Conservation (phyloP, 2,329 filamentous ascomycete genomes). For the Graphiopsis chlorocephala region DNA sequence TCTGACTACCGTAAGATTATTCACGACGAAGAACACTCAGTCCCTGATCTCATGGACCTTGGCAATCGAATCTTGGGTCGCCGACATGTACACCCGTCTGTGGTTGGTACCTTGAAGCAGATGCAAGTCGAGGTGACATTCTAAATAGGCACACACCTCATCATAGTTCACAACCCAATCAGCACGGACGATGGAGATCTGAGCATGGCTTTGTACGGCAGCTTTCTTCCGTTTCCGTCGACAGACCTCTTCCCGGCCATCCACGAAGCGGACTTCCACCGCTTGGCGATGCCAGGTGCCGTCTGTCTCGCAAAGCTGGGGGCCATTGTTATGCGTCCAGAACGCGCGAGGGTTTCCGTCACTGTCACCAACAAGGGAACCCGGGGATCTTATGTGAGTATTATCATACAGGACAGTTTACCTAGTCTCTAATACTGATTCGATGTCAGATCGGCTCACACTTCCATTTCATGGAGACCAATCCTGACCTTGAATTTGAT, state of each 20-base stretch:
- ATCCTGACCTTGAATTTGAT: slow-evolving; percentile 82
- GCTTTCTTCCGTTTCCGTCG: slow-evolving; percentile 77
- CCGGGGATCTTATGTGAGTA: background rate
- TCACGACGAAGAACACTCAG: slow-evolving; percentile 88
- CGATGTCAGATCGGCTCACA: slow-evolving; percentile 68
- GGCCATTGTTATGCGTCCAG: slow-evolving; percentile 33
- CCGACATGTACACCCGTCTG: slow-evolving; percentile 82
- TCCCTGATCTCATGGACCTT: slow-evolving; percentile 88
- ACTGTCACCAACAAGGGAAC: background rate
- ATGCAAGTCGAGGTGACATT: slow-evolving; percentile 96
- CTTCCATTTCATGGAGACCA: slow-evolving; percentile 92
- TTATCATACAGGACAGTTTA: background rate
- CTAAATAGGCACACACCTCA: slow-evolving; percentile 82
- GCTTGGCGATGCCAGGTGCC: background rate
- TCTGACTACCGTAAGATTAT: slow-evolving; percentile 88
- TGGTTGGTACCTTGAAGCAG: slow-evolving; percentile 73
- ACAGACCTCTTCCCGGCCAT: slow-evolving; percentile 68
- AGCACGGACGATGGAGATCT: slow-evolving; percentile 82
- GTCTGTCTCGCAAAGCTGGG: background rate
- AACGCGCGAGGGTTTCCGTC: background rate
- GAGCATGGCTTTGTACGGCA: slow-evolving; percentile 82
- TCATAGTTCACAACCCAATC: slow-evolving; percentile 90
- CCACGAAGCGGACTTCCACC: slow-evolving; percentile 15
- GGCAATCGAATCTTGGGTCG: slow-evolving; percentile 90
- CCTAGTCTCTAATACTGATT: background rate